A percentile compares a stretch with the other conserved stretches of the same genome.
Conservation (phyloP, 306 rosid species). For the Datisca glomerata region DNA sequence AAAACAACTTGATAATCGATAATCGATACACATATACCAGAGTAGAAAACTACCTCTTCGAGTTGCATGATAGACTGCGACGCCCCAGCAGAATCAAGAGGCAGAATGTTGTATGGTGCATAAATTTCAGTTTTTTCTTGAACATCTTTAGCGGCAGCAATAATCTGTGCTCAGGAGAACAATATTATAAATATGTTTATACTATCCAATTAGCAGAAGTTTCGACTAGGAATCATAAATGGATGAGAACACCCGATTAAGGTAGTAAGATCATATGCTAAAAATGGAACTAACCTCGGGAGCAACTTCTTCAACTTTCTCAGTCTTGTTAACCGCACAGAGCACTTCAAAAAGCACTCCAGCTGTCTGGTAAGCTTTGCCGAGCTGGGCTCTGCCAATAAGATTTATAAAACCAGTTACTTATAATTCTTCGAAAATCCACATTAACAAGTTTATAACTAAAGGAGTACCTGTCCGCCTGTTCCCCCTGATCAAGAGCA, state of each 20-base stretch:
- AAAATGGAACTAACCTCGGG: slow-evolving; percentile 63
- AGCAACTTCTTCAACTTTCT: slow-evolving; percentile 96
- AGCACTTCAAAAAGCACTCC: slow-evolving; percentile 97
- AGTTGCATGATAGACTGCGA: slow-evolving; percentile 93
- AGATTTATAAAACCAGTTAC: too few species aligned
- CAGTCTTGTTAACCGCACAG: slow-evolving; percentile 91
- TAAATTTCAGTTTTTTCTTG: slow-evolving; percentile 91
- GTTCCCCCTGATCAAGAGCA: slow-evolving; percentile 88
- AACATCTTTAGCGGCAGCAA: slow-evolving; percentile 97
- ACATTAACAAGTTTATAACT: too few species aligned
- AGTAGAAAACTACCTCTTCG: slow-evolving; percentile 62
- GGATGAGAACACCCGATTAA: too few species aligned
- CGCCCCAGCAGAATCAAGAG: slow-evolving; percentile 94
- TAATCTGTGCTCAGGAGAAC: slow-evolving; percentile 43
- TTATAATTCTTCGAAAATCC: too few species aligned
- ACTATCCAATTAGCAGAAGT: too few species aligned
- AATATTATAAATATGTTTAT: slow-evolving; percentile 1
- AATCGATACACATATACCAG: too few species aligned
- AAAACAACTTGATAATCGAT: slow-evolving; percentile 7
- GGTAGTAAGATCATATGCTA: too few species aligned
- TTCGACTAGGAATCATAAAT: too few species aligned
- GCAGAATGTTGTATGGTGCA: slow-evolving; percentile 89
- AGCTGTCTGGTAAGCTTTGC: slow-evolving; percentile 87
- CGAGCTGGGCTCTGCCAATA: slow-evolving; percentile 76
- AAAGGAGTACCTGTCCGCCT: slow-evolving; percentile 56